These are phyloP conservation scores for Globisporangium viniferum DNA, from an alignment of 352 stramenopile genomes.

Conservation along the genomic window DNA sequence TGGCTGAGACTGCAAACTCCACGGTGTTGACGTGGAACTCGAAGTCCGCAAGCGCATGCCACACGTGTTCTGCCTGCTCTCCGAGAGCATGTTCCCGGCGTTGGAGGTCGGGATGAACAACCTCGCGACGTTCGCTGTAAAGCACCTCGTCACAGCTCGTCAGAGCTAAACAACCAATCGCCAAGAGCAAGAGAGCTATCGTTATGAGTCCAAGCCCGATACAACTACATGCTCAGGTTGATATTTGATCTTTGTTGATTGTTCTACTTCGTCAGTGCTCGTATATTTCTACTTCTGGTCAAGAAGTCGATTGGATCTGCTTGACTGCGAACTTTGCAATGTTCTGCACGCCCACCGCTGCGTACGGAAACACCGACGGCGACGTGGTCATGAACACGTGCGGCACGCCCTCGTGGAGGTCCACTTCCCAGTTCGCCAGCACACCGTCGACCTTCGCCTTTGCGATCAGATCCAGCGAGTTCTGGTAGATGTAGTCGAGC, in stretches of 20 bases:
- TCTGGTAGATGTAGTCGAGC: slow-evolving; percentile 33
- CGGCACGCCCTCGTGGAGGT: slow-evolving; percentile 51
- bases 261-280: not conserved
- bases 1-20: slow-evolving; percentile 26
- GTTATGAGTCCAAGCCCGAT: no score
- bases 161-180: not conserved
- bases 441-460: slow-evolving; percentile 22
- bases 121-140: slow-evolving; percentile 35
- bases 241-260: not conserved
- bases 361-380: slow-evolving; percentile 48
- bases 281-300: not conserved
- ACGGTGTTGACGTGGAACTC: slow-evolving; percentile 34
- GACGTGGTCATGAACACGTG: slow-evolving; percentile 65
- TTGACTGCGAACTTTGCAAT: slow-evolving; percentile 38
- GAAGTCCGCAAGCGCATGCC: slow-evolving; percentile 34
- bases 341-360: slow-evolving; percentile 34
- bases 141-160: not conserved
- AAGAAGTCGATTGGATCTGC: slow-evolving; percentile 17
- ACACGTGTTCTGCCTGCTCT: slow-evolving; percentile 40
- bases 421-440: slow-evolving; percentile 19
- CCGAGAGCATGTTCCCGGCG: slow-evolving; percentile 22
- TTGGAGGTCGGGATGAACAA: slow-evolving; percentile 29
- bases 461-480: slow-evolving; percentile 21
- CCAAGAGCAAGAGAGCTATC: not conserved
- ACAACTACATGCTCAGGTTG: no score